Evolutionary conservation across 2,329 filamentous ascomycete species (phyloP).

Genomic region (Ceratocystiopsis brevicomis): DNA sequence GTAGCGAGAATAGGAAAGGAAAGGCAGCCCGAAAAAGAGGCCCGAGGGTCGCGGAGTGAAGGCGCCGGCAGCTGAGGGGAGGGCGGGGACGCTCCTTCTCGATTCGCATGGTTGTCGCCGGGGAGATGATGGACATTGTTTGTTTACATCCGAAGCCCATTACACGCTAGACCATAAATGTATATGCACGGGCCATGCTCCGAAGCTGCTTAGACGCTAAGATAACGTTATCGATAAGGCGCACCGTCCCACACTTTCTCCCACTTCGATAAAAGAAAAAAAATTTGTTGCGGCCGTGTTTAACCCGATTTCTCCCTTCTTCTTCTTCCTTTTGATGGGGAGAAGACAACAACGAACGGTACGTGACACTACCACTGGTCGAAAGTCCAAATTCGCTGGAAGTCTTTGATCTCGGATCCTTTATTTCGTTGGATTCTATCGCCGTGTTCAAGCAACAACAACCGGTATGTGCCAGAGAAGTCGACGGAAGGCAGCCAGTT

Average conservation of each 20-base stretch:
- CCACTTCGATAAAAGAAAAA: constrained; percentile 6
- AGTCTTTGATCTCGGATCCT: constrained; percentile 10
- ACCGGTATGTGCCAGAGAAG: no score
- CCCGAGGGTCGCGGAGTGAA: constrained; percentile 1
- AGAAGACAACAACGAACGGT: constrained; percentile 12
- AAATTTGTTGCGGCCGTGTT: constrained; percentile 4
- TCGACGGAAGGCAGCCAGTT: no score
- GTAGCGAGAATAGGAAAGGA: constrained; percentile 1
- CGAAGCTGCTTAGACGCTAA: no score
- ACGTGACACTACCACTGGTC: constrained; percentile 10
- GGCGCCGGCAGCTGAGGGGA: background rate
- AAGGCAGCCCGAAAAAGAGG: background rate
- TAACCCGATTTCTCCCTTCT: constrained; percentile 6
- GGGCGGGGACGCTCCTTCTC: constrained; percentile 6
- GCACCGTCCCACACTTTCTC: background rate
- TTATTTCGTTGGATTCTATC: background rate
- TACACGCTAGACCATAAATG: no score
- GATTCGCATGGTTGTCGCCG: constrained; percentile 8
- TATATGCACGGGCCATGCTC: no score
- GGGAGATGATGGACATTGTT: constrained; percentile 10
- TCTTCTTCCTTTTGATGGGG: constrained; percentile 13
- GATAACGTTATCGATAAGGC: background rate
- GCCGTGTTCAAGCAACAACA: no score
- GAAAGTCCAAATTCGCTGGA: constrained; percentile 10
- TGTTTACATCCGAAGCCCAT: constrained; percentile 8